Evolutionary conservation across 2,329 filamentous ascomycete genomes (phyloP).

Genomic region (Grosmannia serpens): DNA sequence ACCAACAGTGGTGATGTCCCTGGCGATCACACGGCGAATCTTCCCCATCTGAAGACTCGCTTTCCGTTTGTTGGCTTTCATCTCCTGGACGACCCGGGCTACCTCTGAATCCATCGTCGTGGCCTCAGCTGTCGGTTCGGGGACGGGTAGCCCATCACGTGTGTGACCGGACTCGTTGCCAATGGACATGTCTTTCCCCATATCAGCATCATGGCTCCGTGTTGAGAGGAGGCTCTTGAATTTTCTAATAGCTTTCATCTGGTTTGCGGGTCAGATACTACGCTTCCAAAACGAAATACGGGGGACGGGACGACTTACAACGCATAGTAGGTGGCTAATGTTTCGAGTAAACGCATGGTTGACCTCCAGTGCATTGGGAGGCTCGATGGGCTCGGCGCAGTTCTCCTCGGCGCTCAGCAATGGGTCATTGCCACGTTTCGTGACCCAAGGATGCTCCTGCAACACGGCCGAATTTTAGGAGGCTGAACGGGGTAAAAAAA

Average conservation of each 20-base stretch:
- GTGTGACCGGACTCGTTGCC: neutral
- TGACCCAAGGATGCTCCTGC: slow-evolving; percentile 90
- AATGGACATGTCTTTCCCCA: neutral
- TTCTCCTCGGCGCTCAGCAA: slow-evolving; percentile 78
- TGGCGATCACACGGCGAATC: neutral
- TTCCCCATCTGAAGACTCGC: slow-evolving; percentile 15
- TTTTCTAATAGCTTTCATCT: slow-evolving; percentile 84
- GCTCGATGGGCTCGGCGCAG: slow-evolving; percentile 65
- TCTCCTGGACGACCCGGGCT: slow-evolving; percentile 34
- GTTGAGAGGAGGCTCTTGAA: slow-evolving; percentile 65
- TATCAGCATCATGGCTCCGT: slow-evolving; percentile 3
- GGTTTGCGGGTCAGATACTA: neutral
- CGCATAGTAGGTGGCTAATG: slow-evolving; percentile 74
- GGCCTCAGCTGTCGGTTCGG: neutral
- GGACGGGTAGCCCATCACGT: slow-evolving; percentile 2
- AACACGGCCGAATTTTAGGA: slow-evolving; percentile 5
- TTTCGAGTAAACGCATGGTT: slow-evolving; percentile 83
- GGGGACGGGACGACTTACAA: slow-evolving; percentile 40
- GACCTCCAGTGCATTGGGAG: slow-evolving; percentile 82
- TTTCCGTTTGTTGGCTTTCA: slow-evolving; percentile 28
- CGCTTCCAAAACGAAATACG: neutral
- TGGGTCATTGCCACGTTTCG: slow-evolving; percentile 63
- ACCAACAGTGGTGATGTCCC: neutral
- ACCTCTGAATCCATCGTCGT: slow-evolving; percentile 28
- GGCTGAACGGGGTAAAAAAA: slow-evolving; percentile 10